Evolutionary conservation across 1,139 yeast species (phyloP), one percentile per base, ranked within the genome.

Genomic region (Geotrichum klebahnii): DNA sequence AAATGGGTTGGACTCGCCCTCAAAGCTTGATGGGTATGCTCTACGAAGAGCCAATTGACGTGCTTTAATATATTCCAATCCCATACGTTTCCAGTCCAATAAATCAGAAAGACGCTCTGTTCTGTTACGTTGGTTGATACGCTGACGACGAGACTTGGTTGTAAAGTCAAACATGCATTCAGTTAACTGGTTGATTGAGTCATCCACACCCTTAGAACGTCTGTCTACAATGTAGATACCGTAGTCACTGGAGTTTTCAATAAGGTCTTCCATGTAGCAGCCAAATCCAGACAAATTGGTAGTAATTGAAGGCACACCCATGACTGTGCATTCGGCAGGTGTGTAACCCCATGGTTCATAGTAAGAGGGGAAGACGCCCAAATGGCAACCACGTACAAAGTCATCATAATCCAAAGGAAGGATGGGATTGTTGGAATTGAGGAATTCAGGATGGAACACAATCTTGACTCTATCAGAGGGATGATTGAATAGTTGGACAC

Each of bases 301-400:
- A 23, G 98, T 90, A 63, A 92, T 87, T n/a, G 96, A 87, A 17
- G 98, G 98, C 52, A 92, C 95, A 55, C 98, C 98, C 98, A 92
- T 92, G 33, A 92, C 98, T 0, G 98, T 92, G 74, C 98, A 92
- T 68, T 92, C 98, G 9, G 97, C 97, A 9, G 98, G 98, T 4
- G 98, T 92, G 70, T 92, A 92, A 33, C 98, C 98, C 98, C 98
- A 92, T 5, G 98, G 98, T 70, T 92, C 98, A 65, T 92, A 92
- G 71, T 92, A 92, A 0, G 97, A 88, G 46, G 98, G 98, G 82
- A 92, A 92, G 47, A 92, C 96, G 67, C 98, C 98, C 72, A 92
- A 75, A 69, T 92, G 97, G 68, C 97, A 90, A 55, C 98, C 98
- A 62, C 98, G 81, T 34, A 92, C 98, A 69, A 92, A 92, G 67